phyloP scores from a whole-genome alignment of 2,329 filamentous ascomycete species.

The Aspergillus sp. region DNA sequence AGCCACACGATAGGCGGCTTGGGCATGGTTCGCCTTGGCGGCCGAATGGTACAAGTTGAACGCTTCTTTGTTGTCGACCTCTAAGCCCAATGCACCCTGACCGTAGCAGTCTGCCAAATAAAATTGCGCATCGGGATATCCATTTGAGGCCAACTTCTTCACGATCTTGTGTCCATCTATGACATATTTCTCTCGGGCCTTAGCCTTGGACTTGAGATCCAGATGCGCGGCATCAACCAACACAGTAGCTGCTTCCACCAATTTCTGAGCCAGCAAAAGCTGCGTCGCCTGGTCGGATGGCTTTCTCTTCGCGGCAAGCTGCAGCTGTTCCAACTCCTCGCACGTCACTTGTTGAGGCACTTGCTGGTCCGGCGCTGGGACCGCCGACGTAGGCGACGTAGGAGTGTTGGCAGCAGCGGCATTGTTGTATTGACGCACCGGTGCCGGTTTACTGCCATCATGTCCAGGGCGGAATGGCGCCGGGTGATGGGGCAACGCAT shows the following conservation, averaged over 20 bases:
- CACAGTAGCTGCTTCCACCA: constrained; percentile 75
- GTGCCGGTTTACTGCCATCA: constrained; percentile 41
- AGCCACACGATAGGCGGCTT: constrained; percentile 85
- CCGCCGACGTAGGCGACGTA: constrained; percentile 27
- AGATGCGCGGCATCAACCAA: constrained; percentile 66
- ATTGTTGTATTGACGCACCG: constrained; percentile 46
- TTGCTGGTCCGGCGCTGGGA: constrained; percentile 13
- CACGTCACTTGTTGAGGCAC: constrained; percentile 52
- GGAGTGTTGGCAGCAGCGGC: constrained; percentile 20
- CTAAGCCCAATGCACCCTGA: constrained; percentile 66
- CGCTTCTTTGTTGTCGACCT: constrained; percentile 81
- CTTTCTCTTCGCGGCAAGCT: constrained; percentile 60
- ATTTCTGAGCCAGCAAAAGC: constrained; percentile 67
- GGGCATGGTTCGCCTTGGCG: constrained; percentile 77
- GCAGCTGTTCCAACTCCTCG: constrained; percentile 68
- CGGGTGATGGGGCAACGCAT: constrained; percentile 50
- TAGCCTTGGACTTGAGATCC: constrained; percentile 55
- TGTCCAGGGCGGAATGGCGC: constrained; percentile 47
- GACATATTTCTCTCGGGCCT: constrained; percentile 71
- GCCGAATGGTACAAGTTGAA: constrained; percentile 90
- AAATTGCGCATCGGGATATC: constrained; percentile 85
- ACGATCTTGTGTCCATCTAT: constrained; percentile 81
- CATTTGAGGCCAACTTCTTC: constrained; percentile 70
- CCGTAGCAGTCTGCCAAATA: constrained; percentile 85
- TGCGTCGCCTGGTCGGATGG: constrained; percentile 64